Conservation (phyloP, 2,329 filamentous ascomycete species). For the Lasiodiplodia theobromae region DNA sequence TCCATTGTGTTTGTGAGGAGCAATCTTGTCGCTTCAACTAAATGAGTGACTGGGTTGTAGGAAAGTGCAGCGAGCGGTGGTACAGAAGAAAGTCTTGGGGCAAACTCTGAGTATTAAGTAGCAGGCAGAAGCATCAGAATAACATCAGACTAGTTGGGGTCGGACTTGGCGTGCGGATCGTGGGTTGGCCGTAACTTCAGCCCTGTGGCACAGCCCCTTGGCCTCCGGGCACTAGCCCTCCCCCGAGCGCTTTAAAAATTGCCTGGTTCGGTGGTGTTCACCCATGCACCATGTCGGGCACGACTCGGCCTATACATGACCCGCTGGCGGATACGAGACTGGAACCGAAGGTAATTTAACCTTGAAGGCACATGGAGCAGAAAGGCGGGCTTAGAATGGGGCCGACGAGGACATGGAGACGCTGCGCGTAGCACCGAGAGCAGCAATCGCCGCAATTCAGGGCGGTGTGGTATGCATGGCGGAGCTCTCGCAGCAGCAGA, state of each 20-base stretch:
- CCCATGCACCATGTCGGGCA: neutral
- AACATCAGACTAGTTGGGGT: slow-evolving; percentile 41
- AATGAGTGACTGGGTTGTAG: neutral
- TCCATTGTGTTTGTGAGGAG: slow-evolving; percentile 21
- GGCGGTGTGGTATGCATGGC: neutral
- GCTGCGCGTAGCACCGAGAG: neutral
- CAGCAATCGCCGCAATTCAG: neutral
- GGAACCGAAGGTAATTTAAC: slow-evolving; percentile 1
- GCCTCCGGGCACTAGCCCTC: neutral
- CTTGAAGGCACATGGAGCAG: neutral
- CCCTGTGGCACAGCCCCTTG: slow-evolving; percentile 23
- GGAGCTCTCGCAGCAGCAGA: slow-evolving; percentile 7
- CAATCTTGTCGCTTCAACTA: neutral
- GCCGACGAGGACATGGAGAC: neutral
- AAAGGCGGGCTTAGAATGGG: neutral
- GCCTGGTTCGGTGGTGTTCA: neutral
- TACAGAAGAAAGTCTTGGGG: neutral
- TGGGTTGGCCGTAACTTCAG: slow-evolving; percentile 36
- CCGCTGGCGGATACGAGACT: slow-evolving; percentile 12
- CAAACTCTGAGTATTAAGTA: slow-evolving; percentile 1
- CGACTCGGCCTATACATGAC: neutral
- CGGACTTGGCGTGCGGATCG: slow-evolving; percentile 40
- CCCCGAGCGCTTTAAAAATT: slow-evolving; percentile 11
- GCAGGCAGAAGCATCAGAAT: slow-evolving; percentile 38
- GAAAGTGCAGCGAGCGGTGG: slow-evolving; percentile 12